Percentiles rank a stretch among this genome's conserved stretches.
Conservation (phyloP, 768 basidiomycete species). For the Cystofilobasidium capitatum region DNA sequence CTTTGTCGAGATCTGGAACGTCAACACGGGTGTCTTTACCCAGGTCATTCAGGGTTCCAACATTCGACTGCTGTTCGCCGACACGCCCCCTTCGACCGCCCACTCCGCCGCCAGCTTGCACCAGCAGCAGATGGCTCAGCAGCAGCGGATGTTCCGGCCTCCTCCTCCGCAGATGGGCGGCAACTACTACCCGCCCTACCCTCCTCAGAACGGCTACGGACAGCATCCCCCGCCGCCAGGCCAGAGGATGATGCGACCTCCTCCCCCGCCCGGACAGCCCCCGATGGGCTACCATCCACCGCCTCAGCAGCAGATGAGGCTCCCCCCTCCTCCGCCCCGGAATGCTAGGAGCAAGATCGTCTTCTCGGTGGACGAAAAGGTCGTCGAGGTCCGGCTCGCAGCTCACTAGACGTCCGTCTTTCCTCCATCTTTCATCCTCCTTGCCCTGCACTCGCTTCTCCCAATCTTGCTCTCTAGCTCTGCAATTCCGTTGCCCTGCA, state of each 20-base stretch:
- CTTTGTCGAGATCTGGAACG: constrained; percentile 92
- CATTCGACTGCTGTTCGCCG: constrained; percentile 80
- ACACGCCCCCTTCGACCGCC: constrained; percentile 78
- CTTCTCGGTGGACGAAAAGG: constrained; percentile 21
- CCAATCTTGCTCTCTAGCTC: no score
- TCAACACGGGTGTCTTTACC: constrained; percentile 79
- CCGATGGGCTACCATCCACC: not conserved
- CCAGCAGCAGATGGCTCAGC: constrained; percentile 41
- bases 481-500: no score
- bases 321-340: constrained; percentile 18
- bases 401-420: no score
- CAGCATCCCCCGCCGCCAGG: not conserved
- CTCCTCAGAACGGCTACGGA: not conserved
- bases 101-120: constrained; percentile 46
- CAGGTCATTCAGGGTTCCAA: constrained; percentile 68
- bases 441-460: not conserved
- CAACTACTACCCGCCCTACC: not conserved
- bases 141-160: constrained; percentile 13
- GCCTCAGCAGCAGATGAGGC: constrained; percentile 17
- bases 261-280: not conserved
- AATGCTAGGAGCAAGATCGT: constrained; percentile 21
- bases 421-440: not conserved
- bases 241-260: not conserved
- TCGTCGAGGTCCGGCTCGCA: not conserved
- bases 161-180: not conserved